Percentiles rank a stretch among this genome's conserved stretches.
phyloP scores from a whole-genome alignment of 2,329 filamentous ascomycete species.

The Epichloe uncinata region DNA sequence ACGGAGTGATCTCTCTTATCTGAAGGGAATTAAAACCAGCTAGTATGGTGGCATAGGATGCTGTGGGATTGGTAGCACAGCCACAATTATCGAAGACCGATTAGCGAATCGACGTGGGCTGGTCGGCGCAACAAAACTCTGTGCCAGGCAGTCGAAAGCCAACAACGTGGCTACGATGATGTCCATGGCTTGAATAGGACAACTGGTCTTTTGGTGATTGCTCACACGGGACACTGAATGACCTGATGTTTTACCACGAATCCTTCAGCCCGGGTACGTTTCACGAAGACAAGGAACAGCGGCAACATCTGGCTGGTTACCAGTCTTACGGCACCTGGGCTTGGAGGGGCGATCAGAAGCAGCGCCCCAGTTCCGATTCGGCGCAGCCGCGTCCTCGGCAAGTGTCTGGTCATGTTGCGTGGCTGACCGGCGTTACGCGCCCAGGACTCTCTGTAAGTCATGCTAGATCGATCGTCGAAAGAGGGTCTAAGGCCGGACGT shows the following conservation, averaged over 20 bases:
- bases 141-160: not conserved
- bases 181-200: not conserved
- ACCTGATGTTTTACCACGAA: not conserved
- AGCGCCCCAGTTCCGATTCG: constrained; percentile 3
- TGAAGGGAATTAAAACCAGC: not conserved
- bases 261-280: not conserved
- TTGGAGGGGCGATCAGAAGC: constrained; percentile 3
- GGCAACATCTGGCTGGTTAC: constrained; percentile 6
- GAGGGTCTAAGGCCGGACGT: not conserved
- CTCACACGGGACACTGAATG: not conserved
- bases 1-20: not conserved
- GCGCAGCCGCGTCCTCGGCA: constrained; percentile 1
- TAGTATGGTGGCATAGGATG: not conserved
- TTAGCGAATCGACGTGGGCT: not conserved
- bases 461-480: not conserved
- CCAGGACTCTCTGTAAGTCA: not conserved
- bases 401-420: not conserved
- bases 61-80: not conserved
- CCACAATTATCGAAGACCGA: not conserved
- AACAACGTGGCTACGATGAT: not conserved
- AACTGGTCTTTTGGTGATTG: not conserved
- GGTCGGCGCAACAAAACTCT: not conserved
- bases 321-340: constrained; percentile 1
- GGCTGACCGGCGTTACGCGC: not conserved
- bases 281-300: not conserved